Conservation (phyloP, 1,139 yeast species). For the Taphrina sp. region DNA sequence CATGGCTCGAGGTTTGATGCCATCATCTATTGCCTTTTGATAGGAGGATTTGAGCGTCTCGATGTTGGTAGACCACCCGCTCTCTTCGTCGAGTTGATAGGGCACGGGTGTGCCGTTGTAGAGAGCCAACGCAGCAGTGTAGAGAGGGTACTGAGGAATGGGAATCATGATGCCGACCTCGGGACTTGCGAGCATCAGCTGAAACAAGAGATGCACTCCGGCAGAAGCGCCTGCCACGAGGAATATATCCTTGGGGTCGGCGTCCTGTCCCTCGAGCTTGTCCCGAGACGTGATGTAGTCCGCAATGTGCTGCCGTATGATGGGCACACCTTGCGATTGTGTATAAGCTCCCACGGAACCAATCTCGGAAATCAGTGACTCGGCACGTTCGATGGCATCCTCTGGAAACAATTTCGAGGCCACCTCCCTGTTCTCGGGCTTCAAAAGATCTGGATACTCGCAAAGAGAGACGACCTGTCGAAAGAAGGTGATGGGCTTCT, state of each 20-base stretch:
- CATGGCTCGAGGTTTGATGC: constrained; percentile 68
- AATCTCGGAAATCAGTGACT: constrained; percentile 55
- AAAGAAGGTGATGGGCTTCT: constrained; percentile 90
- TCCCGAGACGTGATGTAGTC: constrained; percentile 73
- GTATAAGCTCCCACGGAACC: constrained; percentile 95
- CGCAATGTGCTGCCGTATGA: constrained; percentile 74
- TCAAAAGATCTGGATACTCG: constrained; percentile 74
- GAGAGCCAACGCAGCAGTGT: constrained; percentile 86
- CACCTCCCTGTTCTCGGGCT: constrained; percentile 42
- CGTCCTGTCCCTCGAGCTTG: constrained; percentile 52
- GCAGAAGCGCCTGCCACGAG: constrained; percentile 92
- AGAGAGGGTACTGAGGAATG: constrained; percentile 94
- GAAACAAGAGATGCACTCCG: constrained; percentile 75
- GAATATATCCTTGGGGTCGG: constrained; percentile 65
- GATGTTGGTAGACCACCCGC: constrained; percentile 81
- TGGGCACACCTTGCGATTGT: constrained; percentile 79
- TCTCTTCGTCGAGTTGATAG: constrained; percentile 76
- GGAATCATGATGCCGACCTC: constrained; percentile 87
- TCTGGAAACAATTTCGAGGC: constrained; percentile 52
- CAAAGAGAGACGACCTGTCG: constrained; percentile 82
- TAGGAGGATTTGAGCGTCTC: constrained; percentile 61
- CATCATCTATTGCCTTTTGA: constrained; percentile 53
- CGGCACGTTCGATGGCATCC: constrained; percentile 76
- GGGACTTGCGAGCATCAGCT: constrained; percentile 64
- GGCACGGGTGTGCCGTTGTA: constrained; percentile 80